These are phyloP conservation scores for Hypoxylon rubiginosum DNA, from an alignment of 2,329 filamentous ascomycete genomes.

Conservation along the genomic window DNA sequence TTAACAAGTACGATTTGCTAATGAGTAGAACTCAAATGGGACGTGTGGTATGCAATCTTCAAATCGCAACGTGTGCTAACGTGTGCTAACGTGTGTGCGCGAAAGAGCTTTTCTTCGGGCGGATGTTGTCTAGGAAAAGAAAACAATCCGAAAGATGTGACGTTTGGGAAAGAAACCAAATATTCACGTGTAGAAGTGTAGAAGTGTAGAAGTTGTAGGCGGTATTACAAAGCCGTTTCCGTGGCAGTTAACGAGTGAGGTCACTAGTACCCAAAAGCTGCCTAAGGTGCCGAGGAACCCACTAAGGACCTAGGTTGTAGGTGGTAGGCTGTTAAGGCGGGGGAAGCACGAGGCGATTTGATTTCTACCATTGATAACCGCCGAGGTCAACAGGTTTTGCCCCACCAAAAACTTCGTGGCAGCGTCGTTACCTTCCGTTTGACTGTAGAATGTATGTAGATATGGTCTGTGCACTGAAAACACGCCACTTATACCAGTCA, in stretches of 20 bases:
- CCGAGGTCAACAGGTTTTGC: constrained; percentile 32
- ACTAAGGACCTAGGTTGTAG: not conserved
- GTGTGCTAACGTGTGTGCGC: too few relatives aligned
- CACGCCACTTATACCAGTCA: not conserved
- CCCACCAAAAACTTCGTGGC: constrained; percentile 38
- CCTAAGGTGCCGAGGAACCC: constrained; percentile 38
- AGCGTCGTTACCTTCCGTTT: constrained; percentile 40
- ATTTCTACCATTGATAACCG: constrained; percentile 23
- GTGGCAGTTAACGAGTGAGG: constrained; percentile 14
- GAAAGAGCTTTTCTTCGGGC: not conserved
- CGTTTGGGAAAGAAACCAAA: not conserved
- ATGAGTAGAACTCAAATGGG: not conserved
- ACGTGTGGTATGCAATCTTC: not conserved
- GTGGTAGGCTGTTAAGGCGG: not conserved
- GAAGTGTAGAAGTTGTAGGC: not conserved
- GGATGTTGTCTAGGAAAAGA: not conserved
- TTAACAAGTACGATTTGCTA: not conserved
- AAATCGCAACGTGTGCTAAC: not conserved
- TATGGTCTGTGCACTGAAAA: constrained; percentile 19
- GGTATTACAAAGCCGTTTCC: constrained; percentile 33
- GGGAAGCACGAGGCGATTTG: constrained; percentile 12
- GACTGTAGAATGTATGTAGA: constrained; percentile 9
- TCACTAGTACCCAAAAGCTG: constrained; percentile 17
- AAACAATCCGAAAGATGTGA: not conserved
- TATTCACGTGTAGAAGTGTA: constrained; percentile 10